Conservation (phyloP, 805 yeast genomes). For the Barnettozyma californica region DNA sequence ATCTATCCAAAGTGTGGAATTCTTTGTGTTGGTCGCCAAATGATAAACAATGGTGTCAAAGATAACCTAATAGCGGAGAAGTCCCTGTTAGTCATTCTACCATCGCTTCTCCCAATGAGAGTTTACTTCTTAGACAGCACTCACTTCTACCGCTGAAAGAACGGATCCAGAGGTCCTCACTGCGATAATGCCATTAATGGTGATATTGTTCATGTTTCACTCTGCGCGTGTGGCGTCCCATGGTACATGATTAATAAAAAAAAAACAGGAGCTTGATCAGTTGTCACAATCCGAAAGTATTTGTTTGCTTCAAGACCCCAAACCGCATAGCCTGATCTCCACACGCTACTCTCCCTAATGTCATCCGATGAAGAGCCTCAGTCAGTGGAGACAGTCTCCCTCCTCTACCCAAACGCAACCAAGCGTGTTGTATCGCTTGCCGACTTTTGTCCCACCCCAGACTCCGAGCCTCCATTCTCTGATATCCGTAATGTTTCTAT, state of each 20-base stretch:
- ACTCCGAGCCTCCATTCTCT: background rate
- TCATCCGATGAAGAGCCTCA: background rate
- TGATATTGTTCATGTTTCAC: background rate
- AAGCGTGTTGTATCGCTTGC: background rate
- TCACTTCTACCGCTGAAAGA: background rate
- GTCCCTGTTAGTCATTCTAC: background rate
- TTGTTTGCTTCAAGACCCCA: background rate
- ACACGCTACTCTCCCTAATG: background rate
- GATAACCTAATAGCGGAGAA: background rate
- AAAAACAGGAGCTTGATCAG: background rate
- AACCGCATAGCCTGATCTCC: background rate
- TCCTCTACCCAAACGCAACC: constrained; percentile 9
- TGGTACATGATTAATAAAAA: too few species aligned
- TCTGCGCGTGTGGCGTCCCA: background rate
- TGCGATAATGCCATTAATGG: background rate
- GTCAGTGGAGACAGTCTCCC: background rate
- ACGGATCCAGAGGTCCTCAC: background rate
- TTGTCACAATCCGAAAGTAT: background rate
- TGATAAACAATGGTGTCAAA: constrained; percentile 2
- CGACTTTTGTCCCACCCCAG: background rate
- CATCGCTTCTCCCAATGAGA: background rate
- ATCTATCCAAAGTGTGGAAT: constrained; percentile 2
- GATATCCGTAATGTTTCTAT: background rate
- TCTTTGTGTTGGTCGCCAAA: background rate
- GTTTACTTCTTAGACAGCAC: background rate